Evolutionary conservation across 1,284 basidiomycete species (phyloP), one percentile per base, ranked within the genome.

Genomic region (Papiliotrema nemorosa): DNA sequence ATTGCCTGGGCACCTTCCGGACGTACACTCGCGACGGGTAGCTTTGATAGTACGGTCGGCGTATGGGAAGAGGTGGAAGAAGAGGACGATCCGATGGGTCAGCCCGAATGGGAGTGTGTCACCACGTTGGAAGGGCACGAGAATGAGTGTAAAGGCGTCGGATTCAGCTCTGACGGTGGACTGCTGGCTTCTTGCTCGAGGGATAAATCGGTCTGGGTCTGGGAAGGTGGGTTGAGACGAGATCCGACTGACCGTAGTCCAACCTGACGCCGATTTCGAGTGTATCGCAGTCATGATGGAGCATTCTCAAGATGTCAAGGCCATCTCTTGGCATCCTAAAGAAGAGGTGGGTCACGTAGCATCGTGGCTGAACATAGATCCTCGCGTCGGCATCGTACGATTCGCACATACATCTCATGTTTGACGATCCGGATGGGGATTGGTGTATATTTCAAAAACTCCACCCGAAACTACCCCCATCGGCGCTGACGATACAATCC

Each of bases 151-250:
- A 99, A 99, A 79, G 83, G 86, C 59, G 88, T 97, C 0, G 88
- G 85, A 3, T 98, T 90, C 75, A 93, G 88, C 18, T 62, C 67
- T 26, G 79, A 79, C 22, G 96, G 93, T 0, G 86, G 81, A 5
- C 75, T 97, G 24, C 78, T 99, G 16, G 94, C 94, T 5, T 92
- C 86, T 62, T 97, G 93, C 69, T 88, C 88, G 62, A 80, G 96
- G 53, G 96, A 98, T 76, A 97, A 97, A 76, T 90, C 88, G 14
- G 93, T 98, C 0, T 98, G 96, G 96, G 82, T 98, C 43, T 99
- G 96, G 94, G 96, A 97, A 80, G 88, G 90, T 87, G 69, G 68
- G 78, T 69, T 2, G 31, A 3, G 25, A n/a, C 12, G 22, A 29
- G 7, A 22, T 6, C 27, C 18, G 7, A 10, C 27, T 39, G 50